Conservation (phyloP, 1,139 yeast genomes). For the Saccharomyces pastorianus region DNA sequence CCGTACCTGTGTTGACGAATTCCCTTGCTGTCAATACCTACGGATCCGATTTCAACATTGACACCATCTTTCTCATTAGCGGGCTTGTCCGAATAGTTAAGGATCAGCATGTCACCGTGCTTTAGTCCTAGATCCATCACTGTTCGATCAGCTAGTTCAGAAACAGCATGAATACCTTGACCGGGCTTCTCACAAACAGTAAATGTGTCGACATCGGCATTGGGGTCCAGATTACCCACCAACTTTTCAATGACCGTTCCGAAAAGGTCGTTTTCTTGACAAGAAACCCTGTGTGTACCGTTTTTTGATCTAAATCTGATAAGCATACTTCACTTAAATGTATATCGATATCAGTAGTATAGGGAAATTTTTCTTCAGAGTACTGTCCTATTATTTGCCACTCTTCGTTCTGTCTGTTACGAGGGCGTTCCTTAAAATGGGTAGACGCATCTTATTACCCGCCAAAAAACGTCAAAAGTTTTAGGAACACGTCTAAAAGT, state of each 20-base stretch:
- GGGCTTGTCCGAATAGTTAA: constrained; percentile 38
- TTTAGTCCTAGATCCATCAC: constrained; percentile 48
- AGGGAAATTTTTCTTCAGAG: not conserved
- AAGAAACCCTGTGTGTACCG: constrained; percentile 67
- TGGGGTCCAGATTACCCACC: constrained; percentile 24
- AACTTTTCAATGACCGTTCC: constrained; percentile 39
- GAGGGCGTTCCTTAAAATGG: not conserved
- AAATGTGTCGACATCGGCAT: constrained; percentile 21
- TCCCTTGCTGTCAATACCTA: constrained; percentile 4
- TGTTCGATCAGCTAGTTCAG: constrained; percentile 39
- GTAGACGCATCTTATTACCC: not conserved
- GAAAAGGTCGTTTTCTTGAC: constrained; percentile 44
- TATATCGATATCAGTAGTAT: not conserved
- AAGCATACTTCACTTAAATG: constrained; percentile 33
- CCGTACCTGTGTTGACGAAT: constrained; percentile 3
- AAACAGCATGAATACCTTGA: constrained; percentile 41
- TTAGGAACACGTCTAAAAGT: constrained; percentile 4
- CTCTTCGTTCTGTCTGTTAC: not conserved
- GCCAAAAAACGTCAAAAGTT: not conserved
- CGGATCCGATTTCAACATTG: constrained; percentile 4
- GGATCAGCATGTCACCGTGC: constrained; percentile 80
- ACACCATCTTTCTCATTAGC: constrained; percentile 1
- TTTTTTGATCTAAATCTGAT: constrained; percentile 76
- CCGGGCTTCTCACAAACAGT: constrained; percentile 43
- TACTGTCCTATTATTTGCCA: not conserved